phyloP scores from a whole-genome alignment of 371 early-diverging fungal genomes.

The Rhizopus delemar region DNA sequence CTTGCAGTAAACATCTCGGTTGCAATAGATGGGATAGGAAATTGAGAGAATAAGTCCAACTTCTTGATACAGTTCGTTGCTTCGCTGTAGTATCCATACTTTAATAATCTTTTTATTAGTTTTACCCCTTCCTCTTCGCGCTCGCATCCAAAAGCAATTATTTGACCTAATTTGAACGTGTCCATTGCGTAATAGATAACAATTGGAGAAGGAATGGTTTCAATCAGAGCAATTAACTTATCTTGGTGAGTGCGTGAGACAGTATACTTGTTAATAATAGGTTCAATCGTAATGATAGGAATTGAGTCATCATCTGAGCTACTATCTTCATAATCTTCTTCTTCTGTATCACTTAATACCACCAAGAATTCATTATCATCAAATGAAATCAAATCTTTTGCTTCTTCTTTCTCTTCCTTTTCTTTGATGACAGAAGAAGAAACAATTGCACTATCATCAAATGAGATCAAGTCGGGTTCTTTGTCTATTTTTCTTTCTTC shows the following conservation, averaged over 20 bases:
- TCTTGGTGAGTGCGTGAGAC: conserved; percentile 24
- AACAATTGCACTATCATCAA: conserved; percentile 15
- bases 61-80: conserved; percentile 32
- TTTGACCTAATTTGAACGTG: conserved; percentile 19
- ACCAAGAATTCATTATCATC: conserved; percentile 14
- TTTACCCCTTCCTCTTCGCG: conserved; percentile 35
- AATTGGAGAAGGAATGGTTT: conserved; percentile 27
- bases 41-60: conserved; percentile 29
- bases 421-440: background rate
- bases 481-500: conserved; percentile 13
- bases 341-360: conserved; percentile 11
- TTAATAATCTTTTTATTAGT: conserved; percentile 27
- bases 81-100: conserved; percentile 35
- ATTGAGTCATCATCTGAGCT: conserved; percentile 20
- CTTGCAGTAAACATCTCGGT: conserved; percentile 28
- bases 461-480: conserved; percentile 33
- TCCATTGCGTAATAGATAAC: conserved; percentile 44
- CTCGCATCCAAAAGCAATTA: conserved; percentile 29
- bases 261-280: conserved; percentile 4
- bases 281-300: conserved; percentile 5
- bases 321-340: conserved; percentile 10
- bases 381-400: conserved; percentile 38
- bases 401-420: conserved; percentile 4
- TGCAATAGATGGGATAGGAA: conserved; percentile 28
- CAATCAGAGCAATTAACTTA: conserved; percentile 22